Evolutionary conservation across 441 rosid genomes (phyloP), one percentile per base, ranked within the genome.

Genomic region (Croton setiger): DNA sequence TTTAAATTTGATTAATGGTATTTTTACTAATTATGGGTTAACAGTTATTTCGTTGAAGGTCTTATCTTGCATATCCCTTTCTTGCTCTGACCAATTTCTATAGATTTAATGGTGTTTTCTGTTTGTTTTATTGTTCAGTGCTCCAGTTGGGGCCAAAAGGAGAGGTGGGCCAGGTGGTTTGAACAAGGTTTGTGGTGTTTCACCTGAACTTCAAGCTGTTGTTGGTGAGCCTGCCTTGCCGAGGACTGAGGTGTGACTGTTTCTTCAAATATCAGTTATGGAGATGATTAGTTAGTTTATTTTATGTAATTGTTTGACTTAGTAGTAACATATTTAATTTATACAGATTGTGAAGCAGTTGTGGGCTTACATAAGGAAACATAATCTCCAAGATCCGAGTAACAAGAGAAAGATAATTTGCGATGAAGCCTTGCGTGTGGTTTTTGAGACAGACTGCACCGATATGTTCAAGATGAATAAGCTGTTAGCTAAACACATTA

Each of bases 381-480:
- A 91, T 84, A 93, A 84, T 80, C 98, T 93, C 72, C 97, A 93
- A 83, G 98, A 93, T 69, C 98, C 98, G 37, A 93, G 95, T 75
- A 93, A 93, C 87, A 93, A 89, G 87, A 83, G 98, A 70, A 93
- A 93, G 86, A 93, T 93, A 68, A 91, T 91, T 35, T 93, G 98
- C 53, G 90, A 93, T 77, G 93, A 91, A 72, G 96, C 94, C n/a
- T 74, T 93, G 37, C 93, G 97, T 33, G 63, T 87, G 55, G 96
- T 93, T 10, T 93, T 91, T 64, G 98, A 93, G 84, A 91, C 95
- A 12, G 97, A 93, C 82, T 93, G 96, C 77, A 93, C 98, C 54
- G 98, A 93, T 81, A 93, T 93, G 98, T 93, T 93, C 82, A 93
- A 89, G 81, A 93, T 91, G 98, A 93, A 91, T 71, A 93, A 91